These are phyloP conservation scores for Babjeviella inositovora DNA, from an alignment of 805 yeast genomes.

Conservation along the genomic window DNA sequence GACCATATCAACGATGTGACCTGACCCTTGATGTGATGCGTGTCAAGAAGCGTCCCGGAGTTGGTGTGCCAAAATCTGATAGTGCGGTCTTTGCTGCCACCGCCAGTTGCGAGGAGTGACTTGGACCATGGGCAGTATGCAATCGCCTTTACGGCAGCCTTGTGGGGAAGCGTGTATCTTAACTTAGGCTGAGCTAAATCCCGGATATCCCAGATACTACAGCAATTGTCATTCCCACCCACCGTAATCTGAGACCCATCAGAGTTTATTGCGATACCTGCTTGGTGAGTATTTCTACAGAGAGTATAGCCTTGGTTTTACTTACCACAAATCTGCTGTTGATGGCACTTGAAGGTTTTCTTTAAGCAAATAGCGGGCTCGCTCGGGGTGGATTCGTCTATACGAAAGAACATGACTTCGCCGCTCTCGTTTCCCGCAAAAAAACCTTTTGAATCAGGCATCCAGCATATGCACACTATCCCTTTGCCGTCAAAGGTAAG, in stretches of 20 bases:
- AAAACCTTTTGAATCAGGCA: constrained; percentile 21
- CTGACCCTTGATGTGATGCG: constrained; percentile 49
- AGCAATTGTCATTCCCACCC: constrained; percentile 76
- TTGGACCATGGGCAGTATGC: constrained; percentile 88
- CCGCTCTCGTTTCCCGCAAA: constrained; percentile 58
- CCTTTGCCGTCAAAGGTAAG: constrained; percentile 15
- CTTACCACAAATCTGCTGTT: constrained; percentile 45
- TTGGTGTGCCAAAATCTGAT: constrained; percentile 77
- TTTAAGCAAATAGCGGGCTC: constrained; percentile 3
- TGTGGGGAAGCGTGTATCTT: constrained; percentile 39
- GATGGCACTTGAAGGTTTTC: constrained; percentile 23
- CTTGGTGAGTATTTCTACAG: constrained; percentile 6
- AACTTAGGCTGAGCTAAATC: constrained; percentile 21
- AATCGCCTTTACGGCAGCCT: constrained; percentile 82
- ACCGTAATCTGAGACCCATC: constrained; percentile 46
- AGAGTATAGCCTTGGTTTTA: neutral
- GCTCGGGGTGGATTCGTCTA: constrained; percentile 14
- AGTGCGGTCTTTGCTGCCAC: constrained; percentile 71
- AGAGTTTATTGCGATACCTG: constrained; percentile 43
- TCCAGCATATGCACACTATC: constrained; percentile 49
- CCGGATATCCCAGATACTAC: constrained; percentile 60
- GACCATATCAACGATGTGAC: constrained; percentile 77
- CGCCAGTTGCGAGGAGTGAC: constrained; percentile 75
- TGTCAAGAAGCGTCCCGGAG: constrained; percentile 54
- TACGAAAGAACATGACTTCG: constrained; percentile 25